These are phyloP conservation scores for Cenchrus purpureus DNA, from an alignment of 176 grass and related monocot species.

Conservation along the genomic window DNA sequence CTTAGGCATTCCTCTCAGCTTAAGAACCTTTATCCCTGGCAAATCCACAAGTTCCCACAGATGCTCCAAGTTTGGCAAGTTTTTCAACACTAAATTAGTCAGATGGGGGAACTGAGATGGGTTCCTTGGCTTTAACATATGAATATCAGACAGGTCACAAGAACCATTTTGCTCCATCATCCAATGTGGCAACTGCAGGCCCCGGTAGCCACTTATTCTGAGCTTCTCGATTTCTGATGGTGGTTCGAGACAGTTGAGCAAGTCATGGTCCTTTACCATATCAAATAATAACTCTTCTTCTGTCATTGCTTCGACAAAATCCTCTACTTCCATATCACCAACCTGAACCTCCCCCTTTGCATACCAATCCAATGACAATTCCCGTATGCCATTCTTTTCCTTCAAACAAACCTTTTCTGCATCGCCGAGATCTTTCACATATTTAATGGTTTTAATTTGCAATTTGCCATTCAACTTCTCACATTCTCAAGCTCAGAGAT, in stretches of 20 bases:
- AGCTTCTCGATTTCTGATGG: background rate
- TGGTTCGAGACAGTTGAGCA: slow-evolving; percentile 3
- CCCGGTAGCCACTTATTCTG: background rate
- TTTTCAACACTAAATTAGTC: background rate
- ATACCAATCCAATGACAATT: background rate
- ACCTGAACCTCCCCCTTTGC: background rate
- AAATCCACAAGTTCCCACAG: background rate
- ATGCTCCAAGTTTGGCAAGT: slow-evolving; percentile 3
- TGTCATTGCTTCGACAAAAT: too few relatives aligned
- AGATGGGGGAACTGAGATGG: background rate
- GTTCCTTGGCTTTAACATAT: background rate
- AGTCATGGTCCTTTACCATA: background rate
- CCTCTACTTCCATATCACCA: background rate
- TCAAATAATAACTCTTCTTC: background rate
- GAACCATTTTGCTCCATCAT: background rate
- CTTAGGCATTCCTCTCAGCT: background rate
- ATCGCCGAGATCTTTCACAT: background rate
- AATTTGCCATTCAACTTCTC: background rate
- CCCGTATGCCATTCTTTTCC: background rate
- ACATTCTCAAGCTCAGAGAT: too few relatives aligned
- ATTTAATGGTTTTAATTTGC: background rate
- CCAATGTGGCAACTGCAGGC: background rate
- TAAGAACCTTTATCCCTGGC: background rate
- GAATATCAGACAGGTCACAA: background rate
- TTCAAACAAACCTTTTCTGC: background rate